Base-by-base conservation (phyloP, 2,329 filamentous ascomycete genomes). In the Eurotiales sp. region DNA sequence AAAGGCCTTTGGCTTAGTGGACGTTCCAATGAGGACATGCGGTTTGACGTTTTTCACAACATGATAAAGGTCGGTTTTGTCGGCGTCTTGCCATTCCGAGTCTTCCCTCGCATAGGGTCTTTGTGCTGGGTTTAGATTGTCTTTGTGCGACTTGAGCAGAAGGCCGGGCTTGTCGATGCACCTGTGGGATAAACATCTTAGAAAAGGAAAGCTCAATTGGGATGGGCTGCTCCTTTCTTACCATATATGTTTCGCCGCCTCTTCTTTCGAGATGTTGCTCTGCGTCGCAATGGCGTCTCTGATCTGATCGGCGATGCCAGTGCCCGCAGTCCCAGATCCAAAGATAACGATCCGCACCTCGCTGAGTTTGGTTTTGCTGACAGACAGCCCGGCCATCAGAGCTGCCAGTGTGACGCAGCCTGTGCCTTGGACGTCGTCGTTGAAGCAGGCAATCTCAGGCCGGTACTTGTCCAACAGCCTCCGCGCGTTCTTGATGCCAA, bases 361-460 rank as follows among this genome's bases (percentile, higher is more conserved):
- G 8, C 75, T 70, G 36, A 95, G 73, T 47, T 85, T 81, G 48
- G 85, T 72, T 2, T 82, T 77, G 54, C 78, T 83, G 7, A 92
- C 83, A 54, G 88, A 82, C 7, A 91, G 73, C 0, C 82, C 90
- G 0, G 89, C 83, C 74, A 89, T 83, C 56, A 95, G 85, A 1
- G 87, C 90, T 0, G 90, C 90, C 0, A 95, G 78, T 0, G 90
- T 92, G 1, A 95, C 89, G 53, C 88, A 92, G 0, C 90, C 90
- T 0, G 90, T 95, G 1, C 90, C 90, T 67, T 95, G 90, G 0
- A 95, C 84, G 65, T 95, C 90, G 53, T 95, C 90, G 61, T 95
- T 95, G 76, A 96, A 95, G 66, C 89, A 95, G 0, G 90, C 78
- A 7, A 92, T 85, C 45, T 86, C 64, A 0, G 84, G 77, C 1